Evolutionary conservation across 768 basidiomycete species (phyloP), one percentile per base, ranked within the genome.

Genomic region (Hericium coralloides): DNA sequence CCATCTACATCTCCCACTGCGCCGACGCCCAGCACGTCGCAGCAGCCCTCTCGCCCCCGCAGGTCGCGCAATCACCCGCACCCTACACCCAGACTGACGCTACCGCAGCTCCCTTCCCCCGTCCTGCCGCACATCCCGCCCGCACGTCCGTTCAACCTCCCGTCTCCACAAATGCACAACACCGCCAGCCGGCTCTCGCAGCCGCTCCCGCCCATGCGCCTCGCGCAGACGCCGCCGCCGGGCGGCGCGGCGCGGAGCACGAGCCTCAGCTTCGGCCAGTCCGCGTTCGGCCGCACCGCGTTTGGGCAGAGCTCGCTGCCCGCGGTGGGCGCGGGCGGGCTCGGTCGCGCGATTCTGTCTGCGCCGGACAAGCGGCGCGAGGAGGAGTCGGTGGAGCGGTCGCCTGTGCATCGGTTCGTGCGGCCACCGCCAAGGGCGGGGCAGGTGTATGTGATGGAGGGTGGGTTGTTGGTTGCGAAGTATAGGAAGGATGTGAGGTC

Each of bases 301-400:
- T 63, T 63, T 37, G 59, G 58, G 4, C 56, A 58, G 52, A 49
- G 53, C 17, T 58, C 63, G 22, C 55, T 66, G 57, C 58, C 43
- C 8, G 54, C 53, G 31, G 43, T 45, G 1, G 17, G 43, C 8
- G 43, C 15, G 43, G 43, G 43, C 3, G 43, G 43, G 12, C 17
- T 45, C 1, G 43, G 43, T 2, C 43, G 43, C 43, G 43, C 43
- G 17, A 45, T 45, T 45, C 17, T 45, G 43, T 17, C 43, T 5
- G 43, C n/a, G n/a, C 43, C 43, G 43, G 43, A 45, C 8, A 20
- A 9, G 12, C 26, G 45, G 7, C 49, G 23, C 31, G 41, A 52
- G 15, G 25, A 25, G 4, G 25, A 37, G 23, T 39, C 38, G 15
- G 38, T 25, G 12, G 37, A 26, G 38, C 37, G 26, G 49, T 18